A percentile compares a stretch with the other conserved stretches of the same genome.
phyloP scores from a whole-genome alignment of 305 asterid genomes.

The Plantago lanceolata region DNA sequence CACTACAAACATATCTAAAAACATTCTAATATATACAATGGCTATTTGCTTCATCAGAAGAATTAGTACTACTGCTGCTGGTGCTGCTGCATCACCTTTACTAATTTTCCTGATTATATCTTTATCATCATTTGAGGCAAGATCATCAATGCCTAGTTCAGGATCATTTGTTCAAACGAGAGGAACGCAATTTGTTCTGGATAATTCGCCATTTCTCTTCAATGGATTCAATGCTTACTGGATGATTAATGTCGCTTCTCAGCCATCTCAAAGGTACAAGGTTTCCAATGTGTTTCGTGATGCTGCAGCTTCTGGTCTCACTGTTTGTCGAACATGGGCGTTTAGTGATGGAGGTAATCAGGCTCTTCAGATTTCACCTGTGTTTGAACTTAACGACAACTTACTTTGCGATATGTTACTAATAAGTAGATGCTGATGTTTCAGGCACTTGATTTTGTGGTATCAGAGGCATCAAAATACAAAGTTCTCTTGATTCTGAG shows the following conservation, averaged over 20 bases:
- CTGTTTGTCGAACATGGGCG: conserved; percentile 61
- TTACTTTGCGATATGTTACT: too few species aligned
- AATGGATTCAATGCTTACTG: conserved; percentile 58
- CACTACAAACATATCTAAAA: too few species aligned
- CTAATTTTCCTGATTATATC: not conserved
- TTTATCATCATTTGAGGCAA: conserved; percentile 16
- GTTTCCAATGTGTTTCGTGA: conserved; percentile 36
- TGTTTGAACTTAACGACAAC: too few species aligned
- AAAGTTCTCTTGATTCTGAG: conserved; percentile 38
- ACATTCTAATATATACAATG: not conserved
- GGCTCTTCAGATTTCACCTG: conserved; percentile 56
- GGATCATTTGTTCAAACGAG: conserved; percentile 23
- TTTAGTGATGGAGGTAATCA: conserved; percentile 43
- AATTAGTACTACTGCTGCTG: not conserved
- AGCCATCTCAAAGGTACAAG: conserved; percentile 37
- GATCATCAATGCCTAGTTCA: not conserved
- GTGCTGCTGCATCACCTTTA: not conserved
- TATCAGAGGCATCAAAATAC: conserved; percentile 44
- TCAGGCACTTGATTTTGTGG: conserved; percentile 53
- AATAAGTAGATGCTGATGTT: not conserved
- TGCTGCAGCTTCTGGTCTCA: conserved; percentile 42
- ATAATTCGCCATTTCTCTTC: conserved; percentile 37
- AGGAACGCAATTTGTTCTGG: conserved; percentile 33
- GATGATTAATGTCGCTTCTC: conserved; percentile 46
- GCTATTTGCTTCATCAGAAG: not conserved